Percentiles rank a stretch among this genome's conserved stretches.
phyloP scores from a whole-genome alignment of 495 filamentous ascomycete genomes.

The Talaromyces trachyspermus region DNA sequence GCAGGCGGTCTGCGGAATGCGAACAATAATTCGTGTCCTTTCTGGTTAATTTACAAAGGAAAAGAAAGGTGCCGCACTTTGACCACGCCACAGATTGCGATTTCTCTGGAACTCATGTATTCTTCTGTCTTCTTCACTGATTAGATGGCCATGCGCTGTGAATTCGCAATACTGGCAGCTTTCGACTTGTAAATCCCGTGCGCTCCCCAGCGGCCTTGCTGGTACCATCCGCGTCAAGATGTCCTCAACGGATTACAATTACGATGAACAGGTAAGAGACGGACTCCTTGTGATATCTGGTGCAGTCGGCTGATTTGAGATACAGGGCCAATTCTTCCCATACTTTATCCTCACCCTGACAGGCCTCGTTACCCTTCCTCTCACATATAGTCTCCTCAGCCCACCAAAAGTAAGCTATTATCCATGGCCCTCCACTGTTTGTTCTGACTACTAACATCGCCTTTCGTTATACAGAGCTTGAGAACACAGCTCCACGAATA shows the following conservation, averaged over 20 bases:
- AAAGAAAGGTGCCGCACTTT: no score
- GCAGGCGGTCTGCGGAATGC: slow-evolving; percentile 22
- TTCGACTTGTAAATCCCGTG: slow-evolving; percentile 1
- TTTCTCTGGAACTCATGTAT: not conserved
- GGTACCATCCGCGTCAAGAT: slow-evolving; percentile 41
- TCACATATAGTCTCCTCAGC: slow-evolving; percentile 79
- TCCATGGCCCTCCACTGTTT: slow-evolving; percentile 10
- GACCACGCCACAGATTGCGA: no score
- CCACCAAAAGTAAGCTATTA: slow-evolving; percentile 64
- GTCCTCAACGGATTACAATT: slow-evolving; percentile 88
- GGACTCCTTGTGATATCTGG: not conserved
- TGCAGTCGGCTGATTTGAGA: slow-evolving; percentile 2
- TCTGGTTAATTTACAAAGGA: no score
- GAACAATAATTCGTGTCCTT: slow-evolving; percentile 8
- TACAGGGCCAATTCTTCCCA: slow-evolving; percentile 92
- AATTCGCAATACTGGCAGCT: not conserved
- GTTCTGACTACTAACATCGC: not conserved
- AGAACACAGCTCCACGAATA: slow-evolving; percentile 61
- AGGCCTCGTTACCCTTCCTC: slow-evolving; percentile 78
- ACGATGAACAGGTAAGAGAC: slow-evolving; percentile 74
- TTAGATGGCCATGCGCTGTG: not conserved
- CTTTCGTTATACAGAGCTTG: slow-evolving; percentile 41
- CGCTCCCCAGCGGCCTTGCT: not conserved
- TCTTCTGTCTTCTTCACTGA: not conserved
- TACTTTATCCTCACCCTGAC: slow-evolving; percentile 93